Evolutionary conservation across 1,284 basidiomycete species (phyloP).

Genomic region (Ganoderma resinaceum): DNA sequence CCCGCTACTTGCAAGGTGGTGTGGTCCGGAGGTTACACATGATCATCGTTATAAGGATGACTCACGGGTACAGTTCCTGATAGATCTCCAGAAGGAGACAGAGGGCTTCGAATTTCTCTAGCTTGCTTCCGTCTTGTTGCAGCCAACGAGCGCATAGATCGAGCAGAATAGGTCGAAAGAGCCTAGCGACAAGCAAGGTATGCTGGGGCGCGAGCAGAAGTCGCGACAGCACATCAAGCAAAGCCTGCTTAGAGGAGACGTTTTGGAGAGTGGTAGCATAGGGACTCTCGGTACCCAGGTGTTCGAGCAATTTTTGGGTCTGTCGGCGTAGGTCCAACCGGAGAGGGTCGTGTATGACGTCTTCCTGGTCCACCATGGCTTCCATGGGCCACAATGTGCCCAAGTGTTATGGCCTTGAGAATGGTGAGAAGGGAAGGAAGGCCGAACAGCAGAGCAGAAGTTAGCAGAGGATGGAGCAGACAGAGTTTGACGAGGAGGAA

Average conservation of each 20-base stretch:
- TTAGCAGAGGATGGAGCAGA: not conserved
- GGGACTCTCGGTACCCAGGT: conserved; percentile 46
- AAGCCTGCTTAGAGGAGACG: conserved; percentile 43
- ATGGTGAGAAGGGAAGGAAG: not conserved
- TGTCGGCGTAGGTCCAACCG: conserved; percentile 61
- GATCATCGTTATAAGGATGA: conserved; percentile 28
- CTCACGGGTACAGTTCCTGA: conserved; percentile 80
- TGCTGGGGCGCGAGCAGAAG: conserved; percentile 55
- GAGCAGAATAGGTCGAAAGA: conserved; percentile 72
- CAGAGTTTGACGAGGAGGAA: not conserved
- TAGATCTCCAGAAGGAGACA: conserved; percentile 70
- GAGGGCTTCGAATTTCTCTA: conserved; percentile 66
- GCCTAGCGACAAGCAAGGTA: conserved; percentile 60
- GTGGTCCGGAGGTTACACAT: not conserved
- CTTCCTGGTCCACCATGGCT: conserved; percentile 11
- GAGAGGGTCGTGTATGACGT: conserved; percentile 48
- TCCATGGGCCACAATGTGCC: not conserved
- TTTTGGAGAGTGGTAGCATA: conserved; percentile 45
- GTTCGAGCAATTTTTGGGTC: conserved; percentile 50
- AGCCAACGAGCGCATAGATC: conserved; percentile 80
- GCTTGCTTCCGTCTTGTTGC: conserved; percentile 51
- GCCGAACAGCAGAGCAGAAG: not conserved
- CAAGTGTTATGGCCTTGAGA: not conserved
- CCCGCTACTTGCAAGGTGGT: not conserved
- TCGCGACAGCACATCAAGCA: conserved; percentile 41